Base-by-base conservation (phyloP, 2,329 filamentous ascomycete genomes). In the Plectosphaerella cucumerina region DNA sequence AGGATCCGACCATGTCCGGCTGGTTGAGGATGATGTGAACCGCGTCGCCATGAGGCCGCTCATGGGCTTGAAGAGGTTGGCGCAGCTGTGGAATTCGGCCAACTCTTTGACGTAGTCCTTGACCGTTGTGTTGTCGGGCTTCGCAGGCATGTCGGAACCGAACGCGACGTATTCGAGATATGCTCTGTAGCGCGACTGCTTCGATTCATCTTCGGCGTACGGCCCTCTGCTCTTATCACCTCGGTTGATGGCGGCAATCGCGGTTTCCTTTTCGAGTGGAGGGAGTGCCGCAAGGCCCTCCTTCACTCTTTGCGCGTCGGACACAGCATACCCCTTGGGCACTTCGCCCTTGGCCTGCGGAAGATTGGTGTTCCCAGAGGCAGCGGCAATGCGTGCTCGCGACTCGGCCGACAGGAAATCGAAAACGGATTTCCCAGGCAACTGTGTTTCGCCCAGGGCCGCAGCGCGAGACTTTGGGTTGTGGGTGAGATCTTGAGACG, bases 371-470 rank as follows among this genome's bases (percentile, higher is more conserved):
- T 85, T 90, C 1, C 92, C 92, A 3, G 90, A 90, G 1, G 85
- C 85, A 11, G 82, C 77, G 3, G 80, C 90, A 43, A 99, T 79
- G 22, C 86, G 83, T 48, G 93, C 86, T 54, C 94, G 84, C 4
- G 89, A 84, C 33, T 87, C 80, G 0, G 89, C 77, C 0, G 89
- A 89, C 57, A 99, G 79, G 67, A 89, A 99, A 69, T 97, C 92
- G 66, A 97, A 99, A 3, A 99, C 85, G 0, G 94, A 97, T 71
- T 97, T 97, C 1, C 90, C 90, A 0, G 92, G 92, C 1, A 97
- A 74, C 34, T 83, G 80, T 17, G 80, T 72, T 69, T 96, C 90
- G 31, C 90, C 90, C 1, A 96, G 76, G 23, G 50, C 50, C 33
- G 84, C 84, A 12, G 91, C 92, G 55, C 94, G 84, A 41, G 86